phyloP scores from a whole-genome alignment of 1,139 yeast species.

The Saccharomycopsis hybrid region DNA sequence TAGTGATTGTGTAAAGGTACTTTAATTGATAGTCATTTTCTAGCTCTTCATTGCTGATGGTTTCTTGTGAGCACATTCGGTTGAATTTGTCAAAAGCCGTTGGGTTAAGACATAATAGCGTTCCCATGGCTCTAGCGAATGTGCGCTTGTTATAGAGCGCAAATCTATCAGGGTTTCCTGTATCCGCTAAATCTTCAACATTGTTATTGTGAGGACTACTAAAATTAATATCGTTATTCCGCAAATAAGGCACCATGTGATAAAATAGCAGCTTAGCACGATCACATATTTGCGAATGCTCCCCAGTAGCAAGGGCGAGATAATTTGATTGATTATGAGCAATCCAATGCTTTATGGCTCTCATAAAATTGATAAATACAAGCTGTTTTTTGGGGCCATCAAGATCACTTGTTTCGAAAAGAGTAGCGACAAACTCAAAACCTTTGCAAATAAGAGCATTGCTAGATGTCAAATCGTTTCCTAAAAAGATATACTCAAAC shows the following conservation, averaged over 20 bases:
- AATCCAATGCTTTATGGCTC: slow-evolving; percentile 12
- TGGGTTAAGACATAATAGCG: neutral
- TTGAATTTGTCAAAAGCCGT: neutral
- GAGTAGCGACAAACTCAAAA: neutral
- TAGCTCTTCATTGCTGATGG: neutral
- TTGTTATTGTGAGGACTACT: too few species aligned
- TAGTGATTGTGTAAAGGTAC: neutral
- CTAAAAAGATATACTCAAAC: neutral
- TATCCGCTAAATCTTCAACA: too few species aligned
- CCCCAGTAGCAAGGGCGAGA: neutral
- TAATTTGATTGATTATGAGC: slow-evolving; percentile 1
- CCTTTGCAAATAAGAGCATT: neutral
- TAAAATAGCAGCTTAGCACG: slow-evolving; percentile 1
- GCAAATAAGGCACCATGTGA: slow-evolving; percentile 1
- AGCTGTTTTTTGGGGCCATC: slow-evolving; percentile 2
- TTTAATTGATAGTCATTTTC: neutral
- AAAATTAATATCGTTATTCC: too few species aligned
- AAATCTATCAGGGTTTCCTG: neutral
- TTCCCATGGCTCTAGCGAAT: neutral
- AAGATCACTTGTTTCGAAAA: neutral
- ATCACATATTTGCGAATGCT: neutral
- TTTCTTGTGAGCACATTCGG: neutral
- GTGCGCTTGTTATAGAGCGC: neutral
- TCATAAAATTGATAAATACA: slow-evolving; percentile 8
- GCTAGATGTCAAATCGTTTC: neutral